Base-by-base conservation (phyloP, 1,284 basidiomycete species). In the Athelia sp. region DNA sequence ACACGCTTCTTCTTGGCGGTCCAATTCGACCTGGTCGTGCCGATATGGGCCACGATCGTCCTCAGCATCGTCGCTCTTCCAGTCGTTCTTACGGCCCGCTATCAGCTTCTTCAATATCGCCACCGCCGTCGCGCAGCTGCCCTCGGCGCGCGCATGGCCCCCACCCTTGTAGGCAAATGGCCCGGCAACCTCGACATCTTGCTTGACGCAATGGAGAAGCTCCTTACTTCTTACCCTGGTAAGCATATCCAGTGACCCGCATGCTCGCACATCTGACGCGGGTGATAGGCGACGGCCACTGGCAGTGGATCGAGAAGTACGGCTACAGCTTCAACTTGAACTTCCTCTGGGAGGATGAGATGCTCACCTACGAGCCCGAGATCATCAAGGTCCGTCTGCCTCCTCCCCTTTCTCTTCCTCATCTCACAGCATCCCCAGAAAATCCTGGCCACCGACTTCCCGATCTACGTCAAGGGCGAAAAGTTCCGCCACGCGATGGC, bases 401-500 rank as follows among this genome's bases (percentile, higher is more conserved):
- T 2, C 66, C 65, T 1, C 57, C 67, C 35, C 68, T 65, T 43
- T 62, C 62, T 48, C 61, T 54, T 19, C 72, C 73, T 0, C 69
- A 74, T n/a, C 15, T 40, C n/a, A 40, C 36, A n/a, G 46, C 67
- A 74, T 50, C 64, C 74, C 53, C 73, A 75, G 52, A 53, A 62
- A 15, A 70, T 75, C 4, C 58, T 76, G 4, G 68, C 73, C 0
- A 73, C 73, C 1, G 71, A 74, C 45, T 78, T 77, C 52, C 61
- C 67, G 10, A 75, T 75, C 50, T 75, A 72, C 55, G 66, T 68
- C 22, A 78, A 76, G 66, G 74, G 74, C 4, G 52, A 65, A 47
- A 55, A 62, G 10, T 72, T 74, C 47, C 61, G 63, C 31, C 43
- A 61, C 10, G 60, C 57, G 10, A 71, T 73, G 69, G 57, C 56